These are phyloP conservation scores for Oryza glaberrima DNA, from an alignment of 176 grass and related monocot species.

Conservation along the genomic window DNA sequence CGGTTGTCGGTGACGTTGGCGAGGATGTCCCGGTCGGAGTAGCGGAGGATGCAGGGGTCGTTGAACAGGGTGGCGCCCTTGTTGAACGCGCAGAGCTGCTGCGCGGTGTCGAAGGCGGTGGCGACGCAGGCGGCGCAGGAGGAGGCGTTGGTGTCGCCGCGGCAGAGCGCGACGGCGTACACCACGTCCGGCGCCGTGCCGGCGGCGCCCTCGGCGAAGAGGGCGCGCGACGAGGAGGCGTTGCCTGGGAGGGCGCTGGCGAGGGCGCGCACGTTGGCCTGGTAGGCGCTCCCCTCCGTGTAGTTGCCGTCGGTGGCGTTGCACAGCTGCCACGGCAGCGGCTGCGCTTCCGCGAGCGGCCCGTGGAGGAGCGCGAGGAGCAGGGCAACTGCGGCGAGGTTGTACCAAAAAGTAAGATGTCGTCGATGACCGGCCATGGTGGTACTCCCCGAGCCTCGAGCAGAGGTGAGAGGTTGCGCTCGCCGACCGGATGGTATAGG, in stretches of 20 bases:
- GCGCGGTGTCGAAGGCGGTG: constrained; percentile 26
- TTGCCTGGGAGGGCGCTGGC: constrained; percentile 1
- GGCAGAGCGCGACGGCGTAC: constrained; percentile 47
- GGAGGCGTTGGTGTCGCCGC: constrained; percentile 42
- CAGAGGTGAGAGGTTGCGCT: background rate
- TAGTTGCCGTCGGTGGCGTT: background rate
- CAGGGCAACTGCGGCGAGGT: background rate
- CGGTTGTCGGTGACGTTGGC: constrained; percentile 11
- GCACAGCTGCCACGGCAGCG: constrained; percentile 40
- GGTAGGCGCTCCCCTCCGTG: constrained; percentile 41
- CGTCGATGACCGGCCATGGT: background rate
- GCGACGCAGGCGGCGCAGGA: constrained; percentile 9
- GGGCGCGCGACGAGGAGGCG: background rate
- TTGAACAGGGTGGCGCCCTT: constrained; percentile 40
- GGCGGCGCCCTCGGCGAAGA: constrained; percentile 28
- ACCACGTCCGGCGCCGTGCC: constrained; percentile 37
- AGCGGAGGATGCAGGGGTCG: constrained; percentile 62
- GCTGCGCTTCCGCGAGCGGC: background rate
- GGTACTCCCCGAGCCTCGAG: no score
- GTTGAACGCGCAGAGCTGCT: constrained; percentile 36
- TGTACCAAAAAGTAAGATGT: background rate
- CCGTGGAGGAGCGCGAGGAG: background rate
- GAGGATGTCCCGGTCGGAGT: constrained; percentile 48
- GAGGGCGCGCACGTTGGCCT: constrained; percentile 42
- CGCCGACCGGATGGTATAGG: background rate